Evolutionary conservation across 371 early-diverging fungal species (phyloP).

Genomic region (Enterospora canceri): DNA sequence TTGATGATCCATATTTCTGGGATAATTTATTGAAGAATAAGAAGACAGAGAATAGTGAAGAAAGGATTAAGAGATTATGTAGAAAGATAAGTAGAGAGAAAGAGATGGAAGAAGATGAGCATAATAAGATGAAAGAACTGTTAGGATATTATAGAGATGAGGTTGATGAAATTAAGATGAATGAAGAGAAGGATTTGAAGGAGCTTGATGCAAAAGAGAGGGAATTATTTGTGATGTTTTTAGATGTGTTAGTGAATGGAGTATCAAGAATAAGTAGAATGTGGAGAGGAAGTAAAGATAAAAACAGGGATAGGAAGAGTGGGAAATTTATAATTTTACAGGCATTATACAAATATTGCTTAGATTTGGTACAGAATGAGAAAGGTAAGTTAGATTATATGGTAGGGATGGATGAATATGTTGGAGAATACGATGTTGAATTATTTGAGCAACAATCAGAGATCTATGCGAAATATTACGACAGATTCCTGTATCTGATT

Average conservation of each 20-base stretch:
- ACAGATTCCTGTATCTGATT: constrained; percentile 47
- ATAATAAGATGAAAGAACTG: too few relatives aligned
- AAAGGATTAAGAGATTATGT: constrained; percentile 47
- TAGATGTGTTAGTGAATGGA: not conserved
- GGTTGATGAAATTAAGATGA: not conserved
- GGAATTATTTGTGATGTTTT: constrained; percentile 4
- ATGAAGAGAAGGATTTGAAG: not conserved
- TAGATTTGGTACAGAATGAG: constrained; percentile 21
- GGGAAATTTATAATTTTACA: not conserved
- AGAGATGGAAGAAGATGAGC: constrained; percentile 32
- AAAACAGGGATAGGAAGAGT: too few relatives aligned
- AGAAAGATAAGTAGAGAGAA: constrained; percentile 50
- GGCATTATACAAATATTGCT: constrained; percentile 26
- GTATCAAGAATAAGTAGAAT: not conserved
- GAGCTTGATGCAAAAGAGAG: not conserved
- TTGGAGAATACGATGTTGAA: constrained; percentile 32
- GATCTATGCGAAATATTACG: constrained; percentile 36
- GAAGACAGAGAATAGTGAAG: constrained; percentile 51
- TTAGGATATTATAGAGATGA: constrained; percentile 1
- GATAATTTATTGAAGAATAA: constrained; percentile 67
- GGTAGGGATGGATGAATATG: constrained; percentile 21
- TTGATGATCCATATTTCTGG: constrained; percentile 91
- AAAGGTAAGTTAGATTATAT: constrained; percentile 28
- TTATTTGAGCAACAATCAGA: constrained; percentile 24
- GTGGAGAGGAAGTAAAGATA: too few relatives aligned